phyloP scores from a whole-genome alignment of 495 filamentous ascomycete genomes.

The Chaetomium cochliodes region DNA sequence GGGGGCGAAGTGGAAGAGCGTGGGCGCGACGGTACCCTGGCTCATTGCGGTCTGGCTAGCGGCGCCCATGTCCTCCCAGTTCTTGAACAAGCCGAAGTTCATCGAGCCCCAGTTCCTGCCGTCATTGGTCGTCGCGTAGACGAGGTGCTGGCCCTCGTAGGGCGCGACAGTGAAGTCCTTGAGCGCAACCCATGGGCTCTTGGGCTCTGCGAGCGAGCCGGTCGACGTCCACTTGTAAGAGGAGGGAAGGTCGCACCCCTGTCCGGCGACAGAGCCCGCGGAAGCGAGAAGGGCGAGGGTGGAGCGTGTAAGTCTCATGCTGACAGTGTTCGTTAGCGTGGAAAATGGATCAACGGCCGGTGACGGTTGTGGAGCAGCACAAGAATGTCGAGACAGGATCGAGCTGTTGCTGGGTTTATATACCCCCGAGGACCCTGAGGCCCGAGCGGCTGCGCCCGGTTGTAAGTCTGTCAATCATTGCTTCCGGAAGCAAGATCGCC shows the following conservation, averaged over 20 bases:
- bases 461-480: too few species aligned
- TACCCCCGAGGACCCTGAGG: neutral
- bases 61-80: constrained; percentile 56
- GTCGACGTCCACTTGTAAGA: constrained; percentile 55
- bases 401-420: neutral
- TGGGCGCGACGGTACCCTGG: constrained; percentile 54
- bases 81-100: constrained; percentile 54
- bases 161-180: constrained; percentile 58
- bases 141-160: constrained; percentile 56
- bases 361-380: neutral
- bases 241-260: constrained; percentile 51
- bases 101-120: constrained; percentile 54
- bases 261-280: neutral
- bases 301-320: neutral
- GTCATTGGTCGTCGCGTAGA: constrained; percentile 50
- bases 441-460: neutral
- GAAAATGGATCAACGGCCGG: neutral
- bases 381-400: neutral
- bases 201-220: constrained; percentile 47
- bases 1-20: constrained; percentile 60
- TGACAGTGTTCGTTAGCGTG: neutral
- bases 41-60: constrained; percentile 56
- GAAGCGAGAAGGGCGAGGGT: neutral
- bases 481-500: neutral
- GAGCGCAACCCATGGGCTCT: constrained; percentile 52